These are phyloP conservation scores for Haplographium delicatum DNA, from an alignment of 495 filamentous ascomycete species.

Conservation along the genomic window DNA sequence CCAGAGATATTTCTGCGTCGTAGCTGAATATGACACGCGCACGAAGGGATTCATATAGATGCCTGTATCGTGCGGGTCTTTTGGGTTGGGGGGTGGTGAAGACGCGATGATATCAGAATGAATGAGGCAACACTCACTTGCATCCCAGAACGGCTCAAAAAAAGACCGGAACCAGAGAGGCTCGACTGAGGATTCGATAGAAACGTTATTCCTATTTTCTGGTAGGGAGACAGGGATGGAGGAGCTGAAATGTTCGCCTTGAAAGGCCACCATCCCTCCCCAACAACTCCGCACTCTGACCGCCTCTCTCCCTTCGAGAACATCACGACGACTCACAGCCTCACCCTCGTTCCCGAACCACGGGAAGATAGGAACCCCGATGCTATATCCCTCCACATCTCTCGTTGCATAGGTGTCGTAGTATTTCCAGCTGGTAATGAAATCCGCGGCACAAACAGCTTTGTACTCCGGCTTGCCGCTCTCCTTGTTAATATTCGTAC, in stretches of 20 bases:
- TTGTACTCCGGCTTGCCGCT: conserved; percentile 57
- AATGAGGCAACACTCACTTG: conserved; percentile 75
- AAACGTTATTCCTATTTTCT: conserved; percentile 20
- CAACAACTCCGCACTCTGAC: conserved; percentile 75
- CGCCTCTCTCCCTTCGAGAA: conserved; percentile 57
- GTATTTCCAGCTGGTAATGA: conserved; percentile 69
- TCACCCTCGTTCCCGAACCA: conserved; percentile 61
- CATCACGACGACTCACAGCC: conserved; percentile 51
- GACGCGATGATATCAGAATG: conserved; percentile 60
- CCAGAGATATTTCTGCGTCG: conserved; percentile 50
- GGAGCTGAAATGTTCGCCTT: conserved; percentile 56
- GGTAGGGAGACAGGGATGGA: no score
- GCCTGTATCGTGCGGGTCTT: conserved; percentile 39
- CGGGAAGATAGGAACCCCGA: conserved; percentile 69
- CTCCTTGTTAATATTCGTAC: conserved; percentile 55
- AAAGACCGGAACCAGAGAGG: conserved; percentile 56
- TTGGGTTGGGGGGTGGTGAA: conserved; percentile 25
- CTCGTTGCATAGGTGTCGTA: conserved; percentile 80
- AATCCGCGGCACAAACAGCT: conserved; percentile 79
- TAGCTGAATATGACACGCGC: conserved; percentile 57
- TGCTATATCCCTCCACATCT: conserved; percentile 64
- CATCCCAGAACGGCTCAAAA: conserved; percentile 64
- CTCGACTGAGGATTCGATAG: neutral
- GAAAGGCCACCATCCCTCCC: conserved; percentile 78
- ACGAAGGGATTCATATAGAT: conserved; percentile 71